These are phyloP conservation scores for Diaporthe eres DNA, from an alignment of 2,329 filamentous ascomycete species.

Conservation along the genomic window DNA sequence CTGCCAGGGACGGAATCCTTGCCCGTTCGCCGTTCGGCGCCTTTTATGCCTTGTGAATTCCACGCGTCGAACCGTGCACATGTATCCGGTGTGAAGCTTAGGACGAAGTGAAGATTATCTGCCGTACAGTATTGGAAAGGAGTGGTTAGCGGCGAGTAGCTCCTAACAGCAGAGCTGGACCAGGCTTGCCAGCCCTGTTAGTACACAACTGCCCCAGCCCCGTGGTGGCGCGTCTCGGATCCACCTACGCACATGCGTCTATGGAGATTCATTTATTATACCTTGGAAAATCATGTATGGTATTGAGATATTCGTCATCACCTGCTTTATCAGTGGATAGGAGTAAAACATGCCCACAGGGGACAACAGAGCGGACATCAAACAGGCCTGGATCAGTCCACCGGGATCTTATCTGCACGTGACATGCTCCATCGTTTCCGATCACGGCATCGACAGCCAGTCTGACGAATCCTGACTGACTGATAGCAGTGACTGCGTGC, in stretches of 20 bases:
- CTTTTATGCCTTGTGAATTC: neutral
- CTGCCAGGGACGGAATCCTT: neutral
- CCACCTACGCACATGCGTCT: neutral
- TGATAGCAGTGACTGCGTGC: constrained; percentile 23
- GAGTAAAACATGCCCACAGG: neutral
- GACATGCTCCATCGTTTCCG: constrained; percentile 23
- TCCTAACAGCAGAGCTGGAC: neutral
- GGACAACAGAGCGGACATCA: neutral
- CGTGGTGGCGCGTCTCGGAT: neutral
- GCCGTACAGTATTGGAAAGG: neutral
- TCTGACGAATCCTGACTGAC: constrained; percentile 35
- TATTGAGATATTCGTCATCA: constrained; percentile 17
- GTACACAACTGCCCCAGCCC: neutral
- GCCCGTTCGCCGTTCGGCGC: neutral
- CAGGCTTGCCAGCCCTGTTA: neutral
- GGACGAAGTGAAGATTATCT: neutral
- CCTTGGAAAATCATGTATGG: neutral
- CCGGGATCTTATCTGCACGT: constrained; percentile 40
- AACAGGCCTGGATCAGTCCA: neutral
- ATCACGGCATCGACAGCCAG: constrained; percentile 35
- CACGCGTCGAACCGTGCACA: neutral
- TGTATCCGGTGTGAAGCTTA: neutral
- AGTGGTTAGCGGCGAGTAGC: neutral
- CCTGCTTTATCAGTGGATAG: constrained; percentile 11
- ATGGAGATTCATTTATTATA: constrained; percentile 8